phyloP scores from a whole-genome alignment of 73 alveolate species.

The Symbiodinium natans region DNA sequence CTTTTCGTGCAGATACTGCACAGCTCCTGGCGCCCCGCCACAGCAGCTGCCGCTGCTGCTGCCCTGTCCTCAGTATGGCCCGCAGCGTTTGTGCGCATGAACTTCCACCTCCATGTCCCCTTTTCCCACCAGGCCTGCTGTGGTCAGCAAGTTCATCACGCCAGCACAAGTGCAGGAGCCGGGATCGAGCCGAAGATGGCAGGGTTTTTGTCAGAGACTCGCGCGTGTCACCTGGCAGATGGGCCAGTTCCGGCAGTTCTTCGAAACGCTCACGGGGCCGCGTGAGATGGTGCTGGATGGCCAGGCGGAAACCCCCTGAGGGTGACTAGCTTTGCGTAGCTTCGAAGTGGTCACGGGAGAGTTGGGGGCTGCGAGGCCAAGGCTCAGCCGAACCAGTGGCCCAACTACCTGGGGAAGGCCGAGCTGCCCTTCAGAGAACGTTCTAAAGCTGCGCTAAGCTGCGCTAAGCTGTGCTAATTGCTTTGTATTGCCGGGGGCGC shows the following conservation, averaged over 20 bases:
- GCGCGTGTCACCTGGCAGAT: background rate
- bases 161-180: constrained; percentile 65
- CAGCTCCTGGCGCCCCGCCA: constrained; percentile 55
- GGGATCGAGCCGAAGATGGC: too few species aligned
- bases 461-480: background rate
- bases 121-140: constrained; percentile 43
- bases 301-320: background rate
- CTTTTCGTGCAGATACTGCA: constrained; percentile 15
- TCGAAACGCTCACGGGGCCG: constrained; percentile 66
- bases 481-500: background rate
- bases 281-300: constrained; percentile 63
- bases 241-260: constrained; percentile 66
- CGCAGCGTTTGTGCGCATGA: background rate
- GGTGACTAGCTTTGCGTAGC: background rate
- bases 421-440: too few species aligned
- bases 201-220: background rate
- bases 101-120: background rate
- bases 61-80: background rate
- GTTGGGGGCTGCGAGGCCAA: background rate
- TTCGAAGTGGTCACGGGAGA: background rate
- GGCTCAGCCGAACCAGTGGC: constrained; percentile 76
- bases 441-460: too few species aligned
- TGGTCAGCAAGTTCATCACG: constrained; percentile 70
- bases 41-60: constrained; percentile 74
- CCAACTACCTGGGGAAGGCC: constrained; percentile 65